Evolutionary conservation across 2,329 filamentous ascomycete species (phyloP).

Genomic region (Cordyceps cicadae): DNA sequence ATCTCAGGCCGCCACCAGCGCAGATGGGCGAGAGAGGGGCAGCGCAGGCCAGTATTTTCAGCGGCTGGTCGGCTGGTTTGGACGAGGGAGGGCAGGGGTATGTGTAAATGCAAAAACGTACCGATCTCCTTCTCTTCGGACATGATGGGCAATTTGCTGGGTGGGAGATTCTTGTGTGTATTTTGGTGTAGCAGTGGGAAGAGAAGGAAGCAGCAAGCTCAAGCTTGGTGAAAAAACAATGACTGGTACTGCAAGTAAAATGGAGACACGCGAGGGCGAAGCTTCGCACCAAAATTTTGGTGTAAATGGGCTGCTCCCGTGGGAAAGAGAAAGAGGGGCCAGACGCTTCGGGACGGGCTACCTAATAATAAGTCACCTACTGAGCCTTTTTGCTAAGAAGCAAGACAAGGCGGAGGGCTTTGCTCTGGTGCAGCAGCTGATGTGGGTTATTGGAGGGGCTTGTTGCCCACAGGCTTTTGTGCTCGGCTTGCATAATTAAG

Average conservation of each 20-base stretch:
- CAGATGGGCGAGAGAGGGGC: constrained; percentile 1
- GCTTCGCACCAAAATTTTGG: constrained; percentile 4
- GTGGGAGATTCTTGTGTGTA: constrained; percentile 7
- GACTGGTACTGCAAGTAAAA: constrained; percentile 11
- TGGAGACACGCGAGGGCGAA: constrained; percentile 6
- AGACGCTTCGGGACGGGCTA: not conserved
- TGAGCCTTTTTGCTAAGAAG: not conserved
- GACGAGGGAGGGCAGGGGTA: not conserved
- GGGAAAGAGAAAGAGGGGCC: constrained; percentile 1
- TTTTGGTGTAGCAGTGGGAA: constrained; percentile 11
- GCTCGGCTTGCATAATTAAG: not conserved
- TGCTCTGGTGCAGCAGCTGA: not conserved
- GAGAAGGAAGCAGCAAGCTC: not conserved
- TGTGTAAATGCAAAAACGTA: constrained; percentile 22
- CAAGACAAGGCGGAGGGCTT: not conserved
- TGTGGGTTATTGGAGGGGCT: constrained; percentile 6
- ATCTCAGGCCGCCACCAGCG: constrained; percentile 4
- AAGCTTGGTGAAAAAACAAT: constrained; percentile 13
- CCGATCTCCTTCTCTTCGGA: constrained; percentile 38
- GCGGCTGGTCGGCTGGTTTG: not conserved
- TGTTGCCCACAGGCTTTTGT: not conserved
- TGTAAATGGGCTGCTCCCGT: constrained; percentile 1
- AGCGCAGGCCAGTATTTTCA: not conserved
- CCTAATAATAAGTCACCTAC: not conserved
- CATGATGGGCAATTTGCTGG: constrained; percentile 29